phyloP scores from a whole-genome alignment of 129 eudicot genomes.

The Flaveria robusta region DNA sequence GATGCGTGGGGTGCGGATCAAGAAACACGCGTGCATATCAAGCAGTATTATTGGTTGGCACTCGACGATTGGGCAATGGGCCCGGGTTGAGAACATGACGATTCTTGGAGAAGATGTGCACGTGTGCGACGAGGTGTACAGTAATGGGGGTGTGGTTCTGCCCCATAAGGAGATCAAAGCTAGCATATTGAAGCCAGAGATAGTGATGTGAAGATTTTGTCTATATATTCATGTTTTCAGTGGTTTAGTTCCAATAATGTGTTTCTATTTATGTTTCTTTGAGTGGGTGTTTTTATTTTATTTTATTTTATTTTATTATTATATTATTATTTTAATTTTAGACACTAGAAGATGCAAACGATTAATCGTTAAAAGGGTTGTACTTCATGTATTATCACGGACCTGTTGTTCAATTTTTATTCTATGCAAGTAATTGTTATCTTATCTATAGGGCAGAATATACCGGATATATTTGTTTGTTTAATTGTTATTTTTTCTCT shows the following conservation, averaged over 20 bases:
- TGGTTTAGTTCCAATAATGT: background rate
- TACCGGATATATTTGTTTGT: no score
- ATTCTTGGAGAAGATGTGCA: constrained; percentile 95
- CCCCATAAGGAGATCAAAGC: constrained; percentile 97
- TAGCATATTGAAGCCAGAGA: constrained; percentile 96
- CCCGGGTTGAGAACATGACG: constrained; percentile 98
- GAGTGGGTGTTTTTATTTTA: no score
- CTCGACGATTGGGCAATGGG: constrained; percentile 94
- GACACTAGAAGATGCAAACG: constrained; percentile 22
- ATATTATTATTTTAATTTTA: background rate
- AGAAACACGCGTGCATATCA: constrained; percentile 87
- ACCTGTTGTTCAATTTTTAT: background rate
- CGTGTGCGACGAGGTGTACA: constrained; percentile 85
- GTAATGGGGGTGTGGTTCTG: constrained; percentile 93
- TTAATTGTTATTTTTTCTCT: no score
- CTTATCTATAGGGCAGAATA: no score
- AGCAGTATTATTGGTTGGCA: constrained; percentile 95
- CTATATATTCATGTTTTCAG: constrained; percentile 13
- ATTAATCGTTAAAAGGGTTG: constrained; percentile 31
- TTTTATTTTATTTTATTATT: no score
- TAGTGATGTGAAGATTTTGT: constrained; percentile 69
- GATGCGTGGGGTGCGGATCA: constrained; percentile 89
- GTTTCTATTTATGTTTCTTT: constrained; percentile 12
- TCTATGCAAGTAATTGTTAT: background rate
- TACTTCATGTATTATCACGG: background rate